A percentile compares a stretch with the other conserved stretches of the same genome.
These are phyloP conservation scores for Acanthamoeba healyi DNA, from an alignment of 208 protist species.

Conservation along the genomic window DNA sequence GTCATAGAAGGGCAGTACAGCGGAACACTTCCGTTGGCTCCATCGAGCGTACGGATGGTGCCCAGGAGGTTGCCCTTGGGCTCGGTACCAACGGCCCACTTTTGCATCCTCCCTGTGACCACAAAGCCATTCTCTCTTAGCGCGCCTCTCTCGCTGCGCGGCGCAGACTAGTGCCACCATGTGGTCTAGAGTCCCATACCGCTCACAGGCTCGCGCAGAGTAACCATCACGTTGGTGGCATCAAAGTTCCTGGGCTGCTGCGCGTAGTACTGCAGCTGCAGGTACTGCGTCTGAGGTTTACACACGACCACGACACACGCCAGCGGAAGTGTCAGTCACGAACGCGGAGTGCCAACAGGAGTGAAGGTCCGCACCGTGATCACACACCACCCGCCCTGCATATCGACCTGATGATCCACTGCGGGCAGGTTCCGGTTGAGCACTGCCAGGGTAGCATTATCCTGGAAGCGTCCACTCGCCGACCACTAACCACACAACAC, in stretches of 20 bases:
- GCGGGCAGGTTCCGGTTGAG: slow-evolving; percentile 26
- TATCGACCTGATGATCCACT: background rate
- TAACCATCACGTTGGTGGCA: slow-evolving; percentile 13
- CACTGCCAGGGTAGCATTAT: slow-evolving; percentile 33
- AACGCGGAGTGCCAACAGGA: background rate
- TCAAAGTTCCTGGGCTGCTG: slow-evolving; percentile 11
- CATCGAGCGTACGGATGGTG: slow-evolving; percentile 13
- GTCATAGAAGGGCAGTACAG: slow-evolving; percentile 6
- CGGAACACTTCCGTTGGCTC: slow-evolving; percentile 22
- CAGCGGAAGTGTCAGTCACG: background rate
- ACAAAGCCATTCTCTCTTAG: no score
- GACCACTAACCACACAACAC: background rate
- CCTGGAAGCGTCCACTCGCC: background rate
- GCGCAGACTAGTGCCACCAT: no score
- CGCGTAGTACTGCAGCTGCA: slow-evolving; percentile 29
- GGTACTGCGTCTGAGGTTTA: background rate
- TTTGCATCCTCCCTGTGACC: background rate
- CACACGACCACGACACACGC: background rate
- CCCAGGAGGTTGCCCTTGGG: slow-evolving; percentile 40
- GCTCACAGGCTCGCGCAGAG: slow-evolving; percentile 9
- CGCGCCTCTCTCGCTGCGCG: no score
- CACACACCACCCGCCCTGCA: background rate
- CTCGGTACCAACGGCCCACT: slow-evolving; percentile 2
- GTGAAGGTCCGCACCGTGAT: background rate
- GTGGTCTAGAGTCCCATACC: background rate